These are phyloP conservation scores for Eucalyptus marginata DNA, from an alignment of 345 rosid species.

Conservation along the genomic window DNA sequence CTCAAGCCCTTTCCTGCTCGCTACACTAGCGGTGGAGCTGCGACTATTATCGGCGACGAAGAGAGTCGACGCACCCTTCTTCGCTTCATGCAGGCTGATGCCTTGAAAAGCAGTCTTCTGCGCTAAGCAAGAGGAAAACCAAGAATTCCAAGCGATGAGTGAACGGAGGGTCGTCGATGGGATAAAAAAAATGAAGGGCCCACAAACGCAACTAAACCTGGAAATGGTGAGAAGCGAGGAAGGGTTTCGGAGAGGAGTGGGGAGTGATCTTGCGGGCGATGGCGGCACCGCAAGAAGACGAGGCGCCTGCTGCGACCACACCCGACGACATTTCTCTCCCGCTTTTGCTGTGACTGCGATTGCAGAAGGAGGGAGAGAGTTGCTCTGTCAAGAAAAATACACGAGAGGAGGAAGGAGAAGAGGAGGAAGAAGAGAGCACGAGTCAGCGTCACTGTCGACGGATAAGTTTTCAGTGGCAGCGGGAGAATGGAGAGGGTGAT, in stretches of 20 bases:
- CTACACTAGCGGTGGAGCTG: background rate
- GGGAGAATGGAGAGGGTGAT: background rate
- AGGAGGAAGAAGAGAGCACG: background rate
- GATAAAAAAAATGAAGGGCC: background rate
- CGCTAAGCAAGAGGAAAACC: background rate
- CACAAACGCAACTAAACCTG: conserved; percentile 1
- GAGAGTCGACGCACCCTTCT: conserved; percentile 23
- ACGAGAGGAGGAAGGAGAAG: background rate
- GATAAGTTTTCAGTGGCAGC: background rate
- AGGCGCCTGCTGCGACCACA: conserved; percentile 14
- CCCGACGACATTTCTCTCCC: conserved; percentile 12
- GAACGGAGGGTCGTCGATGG: background rate
- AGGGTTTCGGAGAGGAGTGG: background rate
- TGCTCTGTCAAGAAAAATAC: background rate
- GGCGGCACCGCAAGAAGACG: conserved; percentile 26
- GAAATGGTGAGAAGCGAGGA: background rate
- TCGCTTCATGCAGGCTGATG: conserved; percentile 52
- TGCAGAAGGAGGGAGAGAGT: background rate
- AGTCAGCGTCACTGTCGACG: background rate
- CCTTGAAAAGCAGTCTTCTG: conserved; percentile 65
- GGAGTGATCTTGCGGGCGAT: conserved; percentile 2
- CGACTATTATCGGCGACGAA: conserved; percentile 17
- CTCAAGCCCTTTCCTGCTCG: conserved; percentile 24
- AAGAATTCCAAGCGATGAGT: background rate
- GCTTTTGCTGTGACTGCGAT: background rate